Conservation (phyloP, 1,284 basidiomycete species). For the Leccinum fuscescens region DNA sequence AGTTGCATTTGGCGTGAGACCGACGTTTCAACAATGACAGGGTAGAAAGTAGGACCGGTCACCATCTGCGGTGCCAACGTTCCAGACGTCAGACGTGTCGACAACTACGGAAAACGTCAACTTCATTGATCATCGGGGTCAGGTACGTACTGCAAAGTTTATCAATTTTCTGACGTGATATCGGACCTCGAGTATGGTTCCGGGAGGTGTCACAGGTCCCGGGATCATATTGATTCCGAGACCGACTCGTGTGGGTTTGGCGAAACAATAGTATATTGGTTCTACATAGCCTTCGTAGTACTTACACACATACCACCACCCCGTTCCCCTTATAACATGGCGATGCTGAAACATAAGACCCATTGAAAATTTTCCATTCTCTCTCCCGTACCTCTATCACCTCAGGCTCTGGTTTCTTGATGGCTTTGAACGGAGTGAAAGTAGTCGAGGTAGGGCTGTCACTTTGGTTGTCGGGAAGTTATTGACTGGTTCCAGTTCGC, state of each 20-base stretch:
- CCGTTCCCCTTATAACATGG: neutral
- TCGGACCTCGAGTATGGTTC: neutral
- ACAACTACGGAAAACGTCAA: neutral
- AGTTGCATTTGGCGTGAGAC: neutral
- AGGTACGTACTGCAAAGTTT: neutral
- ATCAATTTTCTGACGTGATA: neutral
- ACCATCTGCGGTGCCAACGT: neutral
- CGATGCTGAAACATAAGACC: constrained; percentile 15
- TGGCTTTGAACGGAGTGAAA: constrained; percentile 53
- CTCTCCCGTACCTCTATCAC: neutral
- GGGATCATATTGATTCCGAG: neutral
- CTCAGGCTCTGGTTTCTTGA: constrained; percentile 15
- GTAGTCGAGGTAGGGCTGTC: constrained; percentile 51
- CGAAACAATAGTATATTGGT: constrained; percentile 4
- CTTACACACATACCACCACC: neutral
- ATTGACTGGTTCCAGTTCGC: constrained; percentile 57
- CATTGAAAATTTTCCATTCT: neutral
- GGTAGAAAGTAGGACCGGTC: neutral
- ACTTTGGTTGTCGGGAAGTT: neutral
- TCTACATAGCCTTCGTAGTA: neutral
- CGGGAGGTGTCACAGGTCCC: neutral
- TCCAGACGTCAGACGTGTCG: neutral
- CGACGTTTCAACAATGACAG: neutral
- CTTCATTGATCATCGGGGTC: neutral
- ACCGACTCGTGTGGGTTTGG: neutral